These are phyloP conservation scores for Fusarium oligoseptatum DNA, from an alignment of 2,329 filamentous ascomycete genomes.

Conservation along the genomic window DNA sequence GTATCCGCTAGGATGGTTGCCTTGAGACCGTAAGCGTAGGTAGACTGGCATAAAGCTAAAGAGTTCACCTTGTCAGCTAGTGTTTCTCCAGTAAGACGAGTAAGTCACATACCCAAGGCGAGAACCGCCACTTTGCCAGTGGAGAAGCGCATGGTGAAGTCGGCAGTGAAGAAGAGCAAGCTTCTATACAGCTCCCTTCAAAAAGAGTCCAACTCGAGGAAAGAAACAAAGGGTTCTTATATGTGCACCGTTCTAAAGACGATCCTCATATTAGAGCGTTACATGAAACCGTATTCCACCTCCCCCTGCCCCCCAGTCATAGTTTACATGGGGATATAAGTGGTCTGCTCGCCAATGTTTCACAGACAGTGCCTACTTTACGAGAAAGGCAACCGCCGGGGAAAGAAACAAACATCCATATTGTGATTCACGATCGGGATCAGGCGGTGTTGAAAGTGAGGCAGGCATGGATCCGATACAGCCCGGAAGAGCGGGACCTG, in stretches of 20 bases:
- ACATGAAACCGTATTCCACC: background rate
- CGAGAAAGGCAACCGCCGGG: background rate
- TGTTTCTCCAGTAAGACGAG: fast-evolving
- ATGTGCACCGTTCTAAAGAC: background rate
- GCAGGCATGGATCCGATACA: background rate
- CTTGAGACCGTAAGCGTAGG: conserved; percentile 21
- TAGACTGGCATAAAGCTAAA: conserved; percentile 15
- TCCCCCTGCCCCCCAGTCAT: background rate
- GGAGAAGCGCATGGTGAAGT: conserved; percentile 15
- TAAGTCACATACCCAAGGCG: conserved; percentile 11
- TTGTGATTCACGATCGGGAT: background rate
- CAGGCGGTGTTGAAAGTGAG: background rate
- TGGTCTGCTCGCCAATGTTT: background rate
- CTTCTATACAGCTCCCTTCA: background rate
- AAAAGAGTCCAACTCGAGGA: background rate
- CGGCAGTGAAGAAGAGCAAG: background rate
- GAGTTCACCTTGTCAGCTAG: background rate
- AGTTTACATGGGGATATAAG: background rate
- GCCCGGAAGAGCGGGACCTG: background rate
- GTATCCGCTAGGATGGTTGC: conserved; percentile 51
- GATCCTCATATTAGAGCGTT: background rate
- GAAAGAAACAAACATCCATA: background rate
- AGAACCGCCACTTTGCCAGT: conserved; percentile 2
- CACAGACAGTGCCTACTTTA: background rate
- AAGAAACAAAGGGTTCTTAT: background rate